A percentile compares a stretch with the other conserved stretches of the same genome.
Conservation (phyloP, 352 stramenopile species). For the Pythium diclinum region DNA sequence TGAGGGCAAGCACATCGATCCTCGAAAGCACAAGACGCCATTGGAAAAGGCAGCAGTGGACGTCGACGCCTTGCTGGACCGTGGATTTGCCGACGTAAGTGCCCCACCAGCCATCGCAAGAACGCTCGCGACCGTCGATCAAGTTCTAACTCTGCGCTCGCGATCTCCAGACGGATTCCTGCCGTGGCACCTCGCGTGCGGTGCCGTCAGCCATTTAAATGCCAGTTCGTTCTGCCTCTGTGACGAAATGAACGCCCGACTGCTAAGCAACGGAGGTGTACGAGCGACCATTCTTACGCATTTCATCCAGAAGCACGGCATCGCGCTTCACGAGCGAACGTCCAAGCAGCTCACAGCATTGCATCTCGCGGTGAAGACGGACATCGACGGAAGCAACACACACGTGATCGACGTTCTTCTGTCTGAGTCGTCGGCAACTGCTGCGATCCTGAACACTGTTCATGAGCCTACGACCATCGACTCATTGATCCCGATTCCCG, state of each 20-base stretch:
- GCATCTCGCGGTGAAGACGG: slow-evolving; percentile 34
- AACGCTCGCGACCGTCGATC: slow-evolving; percentile 31
- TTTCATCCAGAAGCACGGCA: slow-evolving; percentile 30
- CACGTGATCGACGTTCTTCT: slow-evolving; percentile 52
- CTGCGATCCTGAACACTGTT: slow-evolving; percentile 43
- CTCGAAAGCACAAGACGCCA: slow-evolving; percentile 53
- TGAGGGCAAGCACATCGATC: slow-evolving; percentile 38
- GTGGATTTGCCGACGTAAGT: slow-evolving; percentile 34
- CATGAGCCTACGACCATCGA: slow-evolving; percentile 61
- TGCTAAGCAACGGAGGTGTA: slow-evolving; percentile 38
- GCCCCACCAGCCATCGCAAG: slow-evolving; percentile 34
- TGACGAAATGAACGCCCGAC: slow-evolving; percentile 39
- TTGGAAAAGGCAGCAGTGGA: slow-evolving; percentile 46
- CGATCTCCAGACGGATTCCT: slow-evolving; percentile 33
- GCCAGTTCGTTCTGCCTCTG: slow-evolving; percentile 36
- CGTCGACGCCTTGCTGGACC: slow-evolving; percentile 58
- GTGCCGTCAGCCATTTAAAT: slow-evolving; percentile 40
- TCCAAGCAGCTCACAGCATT: slow-evolving; percentile 26
- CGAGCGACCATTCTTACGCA: slow-evolving; percentile 41
- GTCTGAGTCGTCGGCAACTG: slow-evolving; percentile 2
- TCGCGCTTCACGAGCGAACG: slow-evolving; percentile 35
- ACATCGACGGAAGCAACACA: slow-evolving; percentile 43
- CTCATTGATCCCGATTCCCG: slow-evolving; percentile 31
- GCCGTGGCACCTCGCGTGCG: slow-evolving; percentile 66
- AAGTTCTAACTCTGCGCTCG: slow-evolving; percentile 31